These are phyloP conservation scores for Torulaspora globosa DNA, from an alignment of 1,139 yeast genomes.

Conservation along the genomic window DNA sequence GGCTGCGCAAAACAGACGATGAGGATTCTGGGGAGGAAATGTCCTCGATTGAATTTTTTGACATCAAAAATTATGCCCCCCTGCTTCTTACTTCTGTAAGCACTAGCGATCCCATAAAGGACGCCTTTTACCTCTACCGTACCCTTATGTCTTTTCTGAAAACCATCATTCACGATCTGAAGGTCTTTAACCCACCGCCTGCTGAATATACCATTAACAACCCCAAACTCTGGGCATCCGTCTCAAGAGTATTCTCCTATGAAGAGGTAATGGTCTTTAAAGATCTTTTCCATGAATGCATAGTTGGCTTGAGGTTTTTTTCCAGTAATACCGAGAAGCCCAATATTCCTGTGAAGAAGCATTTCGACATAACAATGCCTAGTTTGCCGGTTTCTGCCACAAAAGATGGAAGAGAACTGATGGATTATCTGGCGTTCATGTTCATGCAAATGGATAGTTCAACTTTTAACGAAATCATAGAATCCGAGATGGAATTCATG, in stretches of 20 bases:
- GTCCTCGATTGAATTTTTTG: conserved; percentile 44
- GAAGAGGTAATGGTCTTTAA: conserved; percentile 81
- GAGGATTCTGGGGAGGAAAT: conserved; percentile 25
- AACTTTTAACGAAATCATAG: conserved; percentile 88
- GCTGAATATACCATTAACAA: conserved; percentile 61
- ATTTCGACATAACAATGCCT: conserved; percentile 73
- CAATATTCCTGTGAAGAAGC: conserved; percentile 31
- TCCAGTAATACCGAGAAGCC: conserved; percentile 47
- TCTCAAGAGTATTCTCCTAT: conserved; percentile 73
- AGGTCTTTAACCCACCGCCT: conserved; percentile 86
- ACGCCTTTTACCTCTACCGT: conserved; percentile 81
- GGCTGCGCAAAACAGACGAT: conserved; percentile 26
- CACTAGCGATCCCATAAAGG: conserved; percentile 68
- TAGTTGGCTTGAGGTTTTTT: conserved; percentile 75
- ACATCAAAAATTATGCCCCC: conserved; percentile 46
- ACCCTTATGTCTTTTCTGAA: conserved; percentile 87
- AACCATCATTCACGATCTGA: conserved; percentile 84
- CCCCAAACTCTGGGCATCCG: conserved; percentile 76
- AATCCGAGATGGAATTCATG: conserved; percentile 70
- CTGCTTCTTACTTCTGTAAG: conserved; percentile 44
- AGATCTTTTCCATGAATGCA: conserved; percentile 77
- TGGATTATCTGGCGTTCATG: conserved; percentile 93
- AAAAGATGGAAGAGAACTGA: conserved; percentile 88
- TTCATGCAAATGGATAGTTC: conserved; percentile 94
- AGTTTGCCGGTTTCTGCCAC: conserved; percentile 80